phyloP scores from a whole-genome alignment of 495 filamentous ascomycete species.

The Hapsidospora chrysogenum region DNA sequence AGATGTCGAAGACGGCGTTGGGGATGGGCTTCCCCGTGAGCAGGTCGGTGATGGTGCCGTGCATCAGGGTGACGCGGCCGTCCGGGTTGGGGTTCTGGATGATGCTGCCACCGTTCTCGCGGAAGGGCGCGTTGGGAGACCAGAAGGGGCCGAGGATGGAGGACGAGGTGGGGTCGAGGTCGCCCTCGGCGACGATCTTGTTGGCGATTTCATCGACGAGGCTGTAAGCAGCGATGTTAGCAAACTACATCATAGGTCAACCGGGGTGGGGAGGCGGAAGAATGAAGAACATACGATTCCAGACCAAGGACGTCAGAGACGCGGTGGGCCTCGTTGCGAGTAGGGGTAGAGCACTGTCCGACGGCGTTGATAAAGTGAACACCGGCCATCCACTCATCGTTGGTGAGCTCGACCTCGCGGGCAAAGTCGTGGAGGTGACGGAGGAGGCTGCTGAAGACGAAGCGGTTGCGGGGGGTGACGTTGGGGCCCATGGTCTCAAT shows the following conservation, averaged over 20 bases:
- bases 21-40: constrained; percentile 54
- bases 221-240: constrained; percentile 16
- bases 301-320: constrained; percentile 67
- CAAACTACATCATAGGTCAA: not conserved
- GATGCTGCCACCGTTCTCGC: constrained; percentile 49
- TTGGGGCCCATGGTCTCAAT: constrained; percentile 63
- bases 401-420: constrained; percentile 63
- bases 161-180: constrained; percentile 57
- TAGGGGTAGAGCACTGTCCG: constrained; percentile 31
- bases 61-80: constrained; percentile 54
- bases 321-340: constrained; percentile 50
- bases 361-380: constrained; percentile 42
- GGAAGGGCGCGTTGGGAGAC: constrained; percentile 69
- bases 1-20: constrained; percentile 64
- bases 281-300: constrained; percentile 44
- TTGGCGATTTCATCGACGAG: constrained; percentile 76
- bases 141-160: constrained; percentile 81
- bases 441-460: constrained; percentile 49
- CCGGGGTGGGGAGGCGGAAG: not conserved
- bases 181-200: constrained; percentile 56
- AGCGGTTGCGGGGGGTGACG: constrained; percentile 46
- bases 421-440: constrained; percentile 71
- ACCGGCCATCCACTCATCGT: constrained; percentile 66
- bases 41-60: constrained; percentile 57
- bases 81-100: constrained; percentile 46